A percentile compares a stretch with the other conserved stretches of the same genome.
Evolutionary conservation across 2,329 filamentous ascomycete species (phyloP).

Genomic region (Samsoniella hepiali): DNA sequence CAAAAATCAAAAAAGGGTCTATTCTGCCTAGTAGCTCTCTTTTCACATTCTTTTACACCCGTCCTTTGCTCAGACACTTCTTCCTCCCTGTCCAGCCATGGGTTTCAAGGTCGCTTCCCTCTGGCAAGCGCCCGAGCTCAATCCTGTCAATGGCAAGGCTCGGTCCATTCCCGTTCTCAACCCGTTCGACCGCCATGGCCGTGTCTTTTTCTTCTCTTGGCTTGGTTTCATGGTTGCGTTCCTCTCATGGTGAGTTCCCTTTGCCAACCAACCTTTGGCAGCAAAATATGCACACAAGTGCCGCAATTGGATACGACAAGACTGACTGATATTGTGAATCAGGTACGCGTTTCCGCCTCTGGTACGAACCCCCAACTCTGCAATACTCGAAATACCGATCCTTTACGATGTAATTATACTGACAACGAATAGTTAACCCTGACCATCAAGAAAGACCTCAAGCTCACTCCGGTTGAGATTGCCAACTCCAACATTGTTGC

Average conservation of each 20-base stretch:
- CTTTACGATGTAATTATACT: background rate
- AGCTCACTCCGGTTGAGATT: conserved; percentile 66
- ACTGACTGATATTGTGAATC: background rate
- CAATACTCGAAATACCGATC: background rate
- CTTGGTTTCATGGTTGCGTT: conserved; percentile 84
- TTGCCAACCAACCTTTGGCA: background rate
- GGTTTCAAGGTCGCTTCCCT: conserved; percentile 28
- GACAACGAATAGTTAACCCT: conserved; percentile 50
- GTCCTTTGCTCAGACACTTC: background rate
- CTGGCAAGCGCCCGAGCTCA: conserved; percentile 61
- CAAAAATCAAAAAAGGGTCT: conserved; percentile 6
- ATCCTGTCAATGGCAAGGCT: conserved; percentile 82
- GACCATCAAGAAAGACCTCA: conserved; percentile 76
- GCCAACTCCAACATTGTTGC: conserved; percentile 91
- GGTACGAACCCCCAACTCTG: conserved; percentile 12
- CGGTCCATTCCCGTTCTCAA: conserved; percentile 77
- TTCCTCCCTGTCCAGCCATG: conserved; percentile 23
- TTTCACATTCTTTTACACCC: background rate
- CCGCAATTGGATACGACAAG: background rate
- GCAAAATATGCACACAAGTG: background rate
- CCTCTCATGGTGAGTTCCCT: conserved; percentile 63
- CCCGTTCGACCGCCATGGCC: conserved; percentile 72
- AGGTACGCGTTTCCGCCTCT: conserved; percentile 82
- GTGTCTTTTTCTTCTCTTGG: conserved; percentile 89
- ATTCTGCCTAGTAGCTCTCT: background rate